Evolutionary conservation across 805 yeast genomes (phyloP), one percentile per base, ranked within the genome.

Genomic region (Metschnikowia borealis): DNA sequence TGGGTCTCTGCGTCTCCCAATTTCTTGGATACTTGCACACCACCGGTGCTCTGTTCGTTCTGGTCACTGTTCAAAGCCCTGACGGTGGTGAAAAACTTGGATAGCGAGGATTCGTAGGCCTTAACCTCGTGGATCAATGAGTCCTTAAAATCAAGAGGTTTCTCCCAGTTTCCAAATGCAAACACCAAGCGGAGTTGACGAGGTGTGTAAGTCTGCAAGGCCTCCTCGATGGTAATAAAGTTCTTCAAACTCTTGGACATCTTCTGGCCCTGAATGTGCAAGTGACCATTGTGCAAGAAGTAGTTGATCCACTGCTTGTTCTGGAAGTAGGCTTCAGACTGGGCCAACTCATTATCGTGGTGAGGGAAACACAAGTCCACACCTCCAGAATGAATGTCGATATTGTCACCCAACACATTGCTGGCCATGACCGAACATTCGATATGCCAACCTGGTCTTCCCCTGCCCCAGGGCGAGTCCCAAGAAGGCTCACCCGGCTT

Each of bases 371-470:
- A 97, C 62, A 94, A 79, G 71, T 94, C 99, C 48, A 94, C 83
- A 57, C 99, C 99, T 51, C 99, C 99, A 15, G 96, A 84, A 66
- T 94, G 99, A 58, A 94, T 89, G 68, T 94, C 99, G 79, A 94
- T 87, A 52, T 78, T 77, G 18, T 80, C 69, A 4, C 98, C 98
- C 36, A 87, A 78, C 43, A 91, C 79, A 58, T 90, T 96, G 47
- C 90, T 80, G 1, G 98, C 98, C 99, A 94, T 94, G 18, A 94
- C 99, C 7, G 97, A 90, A 78, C 99, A 94, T 71, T 94, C 99
- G 67, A 94, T 94, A 67, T 94, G 99, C 99, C 99, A 94, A 3
- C 99, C 99, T 13, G 99, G 99, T 67, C 99, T 85, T 47, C 99
- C 99, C 52, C 76, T 76, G 23, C 99, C 99, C 98, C 98, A 94